Evolutionary conservation across 1,139 yeast species (phyloP).

Genomic region (Wickerhamomyces sp.): DNA sequence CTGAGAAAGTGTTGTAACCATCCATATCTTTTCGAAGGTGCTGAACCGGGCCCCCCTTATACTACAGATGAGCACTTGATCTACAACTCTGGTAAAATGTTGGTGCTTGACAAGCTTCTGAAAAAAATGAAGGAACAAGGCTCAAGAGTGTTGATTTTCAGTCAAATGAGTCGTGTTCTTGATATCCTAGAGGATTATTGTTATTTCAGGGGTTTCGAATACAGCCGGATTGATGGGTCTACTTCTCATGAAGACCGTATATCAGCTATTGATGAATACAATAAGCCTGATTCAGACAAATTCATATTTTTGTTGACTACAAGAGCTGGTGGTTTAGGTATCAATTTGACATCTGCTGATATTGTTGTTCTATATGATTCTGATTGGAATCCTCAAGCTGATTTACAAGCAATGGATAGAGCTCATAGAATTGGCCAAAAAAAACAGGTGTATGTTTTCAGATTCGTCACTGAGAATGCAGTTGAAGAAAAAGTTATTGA

Average conservation of each 20-base stretch:
- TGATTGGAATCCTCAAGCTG: constrained; percentile 99
- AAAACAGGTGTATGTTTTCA: constrained; percentile 86
- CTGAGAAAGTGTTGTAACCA: constrained; percentile 94
- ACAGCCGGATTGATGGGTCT: constrained; percentile 93
- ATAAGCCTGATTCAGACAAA: constrained; percentile 75
- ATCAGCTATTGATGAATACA: constrained; percentile 87
- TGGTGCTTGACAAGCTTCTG: constrained; percentile 78
- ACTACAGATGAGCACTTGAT: constrained; percentile 95
- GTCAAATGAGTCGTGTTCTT: constrained; percentile 90
- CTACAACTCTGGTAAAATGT: constrained; percentile 84
- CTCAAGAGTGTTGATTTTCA: constrained; percentile 84
- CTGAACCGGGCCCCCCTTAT: constrained; percentile 98
- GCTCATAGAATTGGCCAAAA: constrained; percentile 98
- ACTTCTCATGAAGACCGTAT: constrained; percentile 93
- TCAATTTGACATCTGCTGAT: constrained; percentile 90
- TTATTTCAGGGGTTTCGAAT: constrained; percentile 71
- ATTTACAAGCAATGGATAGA: constrained; percentile 97
- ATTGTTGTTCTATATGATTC: constrained; percentile 86
- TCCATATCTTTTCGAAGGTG: constrained; percentile 95
- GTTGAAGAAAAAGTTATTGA: constrained; percentile 95
- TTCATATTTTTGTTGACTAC: constrained; percentile 87
- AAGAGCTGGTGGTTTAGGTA: constrained; percentile 98
- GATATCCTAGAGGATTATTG: constrained; percentile 95
- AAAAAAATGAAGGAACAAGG: constrained; percentile 71
- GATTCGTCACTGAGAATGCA: constrained; percentile 94